Evolutionary conservation across 352 stramenopile genomes (phyloP), one percentile per base, ranked within the genome.

Genomic region (Globisporangium spiculum): DNA sequence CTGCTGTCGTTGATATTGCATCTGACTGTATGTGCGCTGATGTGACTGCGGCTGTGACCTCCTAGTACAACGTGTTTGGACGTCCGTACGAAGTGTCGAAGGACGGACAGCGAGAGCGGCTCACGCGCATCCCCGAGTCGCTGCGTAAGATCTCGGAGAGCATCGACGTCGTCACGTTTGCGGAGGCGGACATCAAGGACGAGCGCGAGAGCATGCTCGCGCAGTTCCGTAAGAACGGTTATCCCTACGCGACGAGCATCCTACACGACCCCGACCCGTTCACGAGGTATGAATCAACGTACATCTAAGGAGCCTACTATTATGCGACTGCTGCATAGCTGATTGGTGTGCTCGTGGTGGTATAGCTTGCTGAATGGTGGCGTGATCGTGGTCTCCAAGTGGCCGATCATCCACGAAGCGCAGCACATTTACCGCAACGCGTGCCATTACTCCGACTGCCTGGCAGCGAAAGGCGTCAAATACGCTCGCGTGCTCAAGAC

Each of bases 61-160:
- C 61, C n/a, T 59, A 95, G 78, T 95, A 95, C 77, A 95, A 95
- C 67, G 68, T 93, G 5, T 95, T 95, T 70, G 85, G 84, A 3
- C 76, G 87, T 4, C 85, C 87, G 24, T 78, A 77, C 50, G 73
- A 90, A 69, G 80, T 95, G 22, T 93, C 85, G 9, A 72, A 77
- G 1, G 88, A 95, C 69, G 88, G 85, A 8, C 88, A 95, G 57
- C 66, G 57, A 18, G 84, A 89, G 70, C 84, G 88, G 10, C 67
- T 95, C 46, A 63, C 73, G 41, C 86, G 79, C 54, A 80, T 95
- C 12, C 85, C 88, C 1, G 75, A 65, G 55, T 84, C 87, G 27
- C 65, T 94, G 48, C 34, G 56, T 38, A 67, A 59, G 2, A 69
- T 89, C 27, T 90, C 83, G 1, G 22, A 57, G 9, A 61, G 75